phyloP scores from a whole-genome alignment of 2,329 filamentous ascomycete genomes.

The Arthroderma sp. region DNA sequence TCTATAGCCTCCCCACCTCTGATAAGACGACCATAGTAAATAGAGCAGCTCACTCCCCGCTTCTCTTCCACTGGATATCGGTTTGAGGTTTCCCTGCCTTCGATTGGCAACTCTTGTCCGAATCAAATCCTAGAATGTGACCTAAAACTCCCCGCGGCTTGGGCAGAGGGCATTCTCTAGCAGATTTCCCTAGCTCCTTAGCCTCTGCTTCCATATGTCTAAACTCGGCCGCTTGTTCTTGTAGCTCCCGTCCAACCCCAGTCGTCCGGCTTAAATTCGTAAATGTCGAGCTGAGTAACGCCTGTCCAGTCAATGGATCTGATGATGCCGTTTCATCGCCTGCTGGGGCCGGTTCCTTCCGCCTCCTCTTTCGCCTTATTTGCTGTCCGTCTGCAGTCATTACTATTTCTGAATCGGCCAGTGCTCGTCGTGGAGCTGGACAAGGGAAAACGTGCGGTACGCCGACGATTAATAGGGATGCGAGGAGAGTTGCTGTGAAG shows the following conservation, averaged over 20 bases:
- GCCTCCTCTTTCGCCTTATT: slow-evolving; percentile 27
- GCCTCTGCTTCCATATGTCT: slow-evolving; percentile 33
- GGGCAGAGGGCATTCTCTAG: slow-evolving; percentile 78
- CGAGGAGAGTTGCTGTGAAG: slow-evolving; percentile 81
- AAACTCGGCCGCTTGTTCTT: slow-evolving; percentile 35
- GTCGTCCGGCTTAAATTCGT: neutral
- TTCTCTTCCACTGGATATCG: neutral
- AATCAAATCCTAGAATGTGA: slow-evolving; percentile 58
- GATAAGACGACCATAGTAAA: neutral
- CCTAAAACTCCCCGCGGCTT: slow-evolving; percentile 74
- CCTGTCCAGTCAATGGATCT: neutral
- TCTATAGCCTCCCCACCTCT: neutral
- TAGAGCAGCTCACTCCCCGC: neutral
- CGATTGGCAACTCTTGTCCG: slow-evolving; percentile 8
- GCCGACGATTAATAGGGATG: slow-evolving; percentile 84
- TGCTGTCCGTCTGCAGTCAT: slow-evolving; percentile 33
- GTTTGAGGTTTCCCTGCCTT: neutral
- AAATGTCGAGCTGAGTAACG: neutral
- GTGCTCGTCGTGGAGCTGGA: slow-evolving; percentile 63
- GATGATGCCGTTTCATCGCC: neutral
- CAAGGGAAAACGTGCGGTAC: slow-evolving; percentile 86
- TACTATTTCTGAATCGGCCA: slow-evolving; percentile 54
- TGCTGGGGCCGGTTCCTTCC: slow-evolving; percentile 21
- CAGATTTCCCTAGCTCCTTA: slow-evolving; percentile 31
- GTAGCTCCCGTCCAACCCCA: slow-evolving; percentile 5